Base-by-base conservation (phyloP, 257 asterid genomes). In the Solanum dulcamara region DNA sequence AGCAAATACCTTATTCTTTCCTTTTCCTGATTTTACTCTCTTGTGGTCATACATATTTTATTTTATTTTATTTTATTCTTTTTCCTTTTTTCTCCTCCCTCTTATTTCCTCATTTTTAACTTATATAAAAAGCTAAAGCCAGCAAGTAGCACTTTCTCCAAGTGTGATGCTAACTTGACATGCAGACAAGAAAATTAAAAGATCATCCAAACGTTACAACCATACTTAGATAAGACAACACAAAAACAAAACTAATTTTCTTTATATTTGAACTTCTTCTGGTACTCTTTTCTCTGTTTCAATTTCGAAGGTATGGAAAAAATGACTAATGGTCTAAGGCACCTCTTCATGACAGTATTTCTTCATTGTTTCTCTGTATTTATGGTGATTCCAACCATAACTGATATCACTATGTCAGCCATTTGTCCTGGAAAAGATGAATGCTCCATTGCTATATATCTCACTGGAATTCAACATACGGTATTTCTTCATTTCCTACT, bases 371-470 rank as follows among this genome's bases (percentile, higher is more conserved):
- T 93, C 89, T 88, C 98, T 84, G 88, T 89, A 55, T 90, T 93
- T 91, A 96, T 94, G 97, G 99, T 96, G 94, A 87, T 86, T 91
- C 97, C 99, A 85, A 95, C 97, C 40, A 93, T 94, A 79, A 93
- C 98, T 38, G 99, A 96, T 91, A 92, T 94, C 46, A 91, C 98
- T 10, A 88, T 96, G 97, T 87, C 94, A 0, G 99, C 98, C 32
- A 89, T 96, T 30, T 96, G 99, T 72, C 98, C 99, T 75, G 97
- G 97, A 32, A 71, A 92, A 86, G 91, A 94, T 37, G 88, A 94
- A 83, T 94, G 99, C 89, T 94, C 99, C 2, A 75, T 94, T 17
- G 98, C 99, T 79, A 96, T 96, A 26, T 94, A 94, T 88, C 97
- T 96, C 90, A 85, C 95, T 59, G 99, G 99, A 48, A 92, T 94